Conservation (phyloP, 2,329 filamentous ascomycete genomes). For the Pseudogymnoascus sp. region DNA sequence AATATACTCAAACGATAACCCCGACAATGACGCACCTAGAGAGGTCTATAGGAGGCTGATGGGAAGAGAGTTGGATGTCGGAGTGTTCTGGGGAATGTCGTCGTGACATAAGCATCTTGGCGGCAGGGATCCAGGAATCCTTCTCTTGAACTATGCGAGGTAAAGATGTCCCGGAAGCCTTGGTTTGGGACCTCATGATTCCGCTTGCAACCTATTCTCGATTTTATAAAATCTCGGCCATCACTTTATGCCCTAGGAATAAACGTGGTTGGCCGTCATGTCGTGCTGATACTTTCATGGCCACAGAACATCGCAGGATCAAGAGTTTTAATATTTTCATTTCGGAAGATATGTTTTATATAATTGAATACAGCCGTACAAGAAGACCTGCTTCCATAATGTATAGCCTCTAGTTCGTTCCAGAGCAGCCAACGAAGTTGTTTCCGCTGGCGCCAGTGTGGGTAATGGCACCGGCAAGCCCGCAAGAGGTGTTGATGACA, state of each 20-base stretch:
- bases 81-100: background rate
- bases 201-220: background rate
- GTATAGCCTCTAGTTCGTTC: conserved; percentile 9
- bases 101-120: background rate
- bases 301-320: background rate
- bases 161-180: background rate
- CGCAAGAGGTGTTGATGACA: conserved; percentile 48
- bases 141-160: background rate
- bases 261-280: background rate
- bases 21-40: background rate
- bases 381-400: background rate
- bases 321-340: background rate
- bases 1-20: background rate
- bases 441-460: conserved; percentile 63
- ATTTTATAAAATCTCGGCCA: background rate
- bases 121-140: background rate
- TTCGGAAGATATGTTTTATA: background rate
- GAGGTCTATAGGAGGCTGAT: background rate
- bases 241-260: background rate
- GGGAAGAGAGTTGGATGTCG: background rate
- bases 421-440: conserved; percentile 55
- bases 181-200: background rate
- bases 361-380: background rate
- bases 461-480: conserved; percentile 57
- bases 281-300: background rate